phyloP scores from a whole-genome alignment of 345 rosid genomes.

The Isatis tinctoria region DNA sequence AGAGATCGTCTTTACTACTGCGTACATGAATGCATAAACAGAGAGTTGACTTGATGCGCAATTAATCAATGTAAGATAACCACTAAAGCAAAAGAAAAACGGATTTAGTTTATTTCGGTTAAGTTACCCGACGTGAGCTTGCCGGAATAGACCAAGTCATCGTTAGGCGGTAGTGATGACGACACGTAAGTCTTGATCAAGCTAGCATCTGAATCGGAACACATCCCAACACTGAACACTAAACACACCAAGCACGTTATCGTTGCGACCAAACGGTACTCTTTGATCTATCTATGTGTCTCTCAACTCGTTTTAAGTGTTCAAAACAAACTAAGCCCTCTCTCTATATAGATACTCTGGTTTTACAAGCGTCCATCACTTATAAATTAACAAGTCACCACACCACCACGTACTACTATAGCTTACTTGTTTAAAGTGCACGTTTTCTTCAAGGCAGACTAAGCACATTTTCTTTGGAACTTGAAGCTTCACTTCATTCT shows the following conservation, averaged over 20 bases:
- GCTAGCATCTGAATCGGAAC: background rate
- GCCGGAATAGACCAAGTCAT: background rate
- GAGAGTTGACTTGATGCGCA: background rate
- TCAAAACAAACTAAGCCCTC: background rate
- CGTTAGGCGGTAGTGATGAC: background rate
- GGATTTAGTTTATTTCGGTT: background rate
- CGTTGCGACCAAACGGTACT: background rate
- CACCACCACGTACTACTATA: no score
- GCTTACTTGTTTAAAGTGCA: background rate
- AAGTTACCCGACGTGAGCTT: background rate
- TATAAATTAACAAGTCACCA: background rate
- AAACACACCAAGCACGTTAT: constrained; percentile 1
- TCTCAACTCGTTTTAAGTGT: background rate
- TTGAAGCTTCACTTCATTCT: no score
- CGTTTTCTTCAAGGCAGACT: background rate
- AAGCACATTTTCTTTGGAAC: background rate
- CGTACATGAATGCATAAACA: no score
- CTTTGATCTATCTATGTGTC: background rate
- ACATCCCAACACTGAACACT: background rate
- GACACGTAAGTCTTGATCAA: background rate
- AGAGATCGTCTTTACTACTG: background rate
- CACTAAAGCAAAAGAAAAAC: background rate
- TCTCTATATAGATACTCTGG: background rate
- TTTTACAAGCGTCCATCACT: background rate
- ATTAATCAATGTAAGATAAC: background rate